Conservation (phyloP, 495 filamentous ascomycete genomes). For the Penicillium macrosclerotiorum region DNA sequence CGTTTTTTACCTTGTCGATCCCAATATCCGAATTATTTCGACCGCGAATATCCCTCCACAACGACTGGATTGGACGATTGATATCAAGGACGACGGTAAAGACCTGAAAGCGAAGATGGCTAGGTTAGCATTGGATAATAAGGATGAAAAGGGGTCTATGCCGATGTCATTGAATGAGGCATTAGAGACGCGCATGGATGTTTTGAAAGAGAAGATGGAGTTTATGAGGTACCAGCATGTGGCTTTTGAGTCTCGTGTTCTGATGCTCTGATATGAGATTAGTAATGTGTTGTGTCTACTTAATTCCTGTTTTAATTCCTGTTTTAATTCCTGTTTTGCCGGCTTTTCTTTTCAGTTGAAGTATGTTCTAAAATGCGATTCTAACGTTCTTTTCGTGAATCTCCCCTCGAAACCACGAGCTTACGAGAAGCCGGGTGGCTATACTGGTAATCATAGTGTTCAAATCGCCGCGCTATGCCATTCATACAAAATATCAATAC, state of each 20-base stretch:
- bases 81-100: slow-evolving; percentile 8
- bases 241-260: slow-evolving; percentile 31
- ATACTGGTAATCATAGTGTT: slow-evolving; percentile 10
- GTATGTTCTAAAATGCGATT: too few relatives aligned
- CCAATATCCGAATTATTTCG: slow-evolving; percentile 49
- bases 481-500: slow-evolving; percentile 21
- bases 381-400: too few relatives aligned
- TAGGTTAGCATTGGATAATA: slow-evolving; percentile 30
- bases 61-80: slow-evolving; percentile 36
- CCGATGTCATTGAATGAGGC: slow-evolving; percentile 36
- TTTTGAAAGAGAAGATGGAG: slow-evolving; percentile 26
- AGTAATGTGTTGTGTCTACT: background rate
- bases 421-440: background rate
- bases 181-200: slow-evolving; percentile 20
- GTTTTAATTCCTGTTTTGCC: too few relatives aligned
- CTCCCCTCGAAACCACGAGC: too few relatives aligned
- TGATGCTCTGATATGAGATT: slow-evolving; percentile 14
- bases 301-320: too few relatives aligned
- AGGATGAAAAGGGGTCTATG: slow-evolving; percentile 27
- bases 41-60: slow-evolving; percentile 59
- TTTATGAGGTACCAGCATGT: slow-evolving; percentile 36
- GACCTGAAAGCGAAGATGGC: slow-evolving; percentile 14
- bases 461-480: slow-evolving; percentile 35
- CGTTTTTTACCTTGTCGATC: slow-evolving; percentile 55
- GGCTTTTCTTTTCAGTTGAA: too few relatives aligned